Base-by-base conservation (phyloP, 192 early-diverging fungal genomes). In the Lunasporangiospora selenospora region DNA sequence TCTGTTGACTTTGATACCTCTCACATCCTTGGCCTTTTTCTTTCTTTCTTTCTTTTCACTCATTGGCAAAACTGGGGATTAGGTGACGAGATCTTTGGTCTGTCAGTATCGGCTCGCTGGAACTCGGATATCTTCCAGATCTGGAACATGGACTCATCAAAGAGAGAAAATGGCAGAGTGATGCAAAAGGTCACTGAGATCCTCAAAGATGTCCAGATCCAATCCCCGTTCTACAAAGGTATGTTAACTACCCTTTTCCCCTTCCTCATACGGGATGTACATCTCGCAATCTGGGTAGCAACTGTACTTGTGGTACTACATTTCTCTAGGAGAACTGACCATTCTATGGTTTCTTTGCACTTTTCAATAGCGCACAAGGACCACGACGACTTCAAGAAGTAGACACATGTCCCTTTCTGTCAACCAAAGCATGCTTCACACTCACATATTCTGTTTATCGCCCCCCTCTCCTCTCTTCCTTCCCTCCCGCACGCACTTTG, bases 211-310 rank as follows among this genome's bases (percentile, higher is more conserved):
- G 62, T 81, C 32, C 58, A 79, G 39, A 52, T 79, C 27, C 76
- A 82, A 29, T 57, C 62, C 30, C 75, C 78, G 7, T 82, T 79
- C 54, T 82, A 82, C 55, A 82, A 82, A 52, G 77, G 77, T 79
- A 75, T 21, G 41, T 16, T 6, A 18, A 41, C 29, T 13, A 27
- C 23, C 30, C 23, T 55, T 9, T 41, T 55, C 6, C 19, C 18
- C 3, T 21, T 45, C 8, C 10, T 45, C 3, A 13, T 10, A 5
- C 1, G 8, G 13, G 43, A 45, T 45, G n/a, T n/a, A n/a, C n/a
- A n/a, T n/a, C n/a, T n/a, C n/a, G n/a, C n/a, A n/a, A n/a, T n/a
- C n/a, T n/a, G n/a, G n/a, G n/a, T n/a, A n/a, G n/a, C n/a, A n/a
- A n/a, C n/a, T n/a, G n/a, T n/a, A n/a, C n/a, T n/a, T n/a, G n/a